A percentile compares a stretch with the other conserved stretches of the same genome.
Conservation (phyloP, 768 basidiomycete genomes). For the Sporobolomyces phaffii region DNA sequence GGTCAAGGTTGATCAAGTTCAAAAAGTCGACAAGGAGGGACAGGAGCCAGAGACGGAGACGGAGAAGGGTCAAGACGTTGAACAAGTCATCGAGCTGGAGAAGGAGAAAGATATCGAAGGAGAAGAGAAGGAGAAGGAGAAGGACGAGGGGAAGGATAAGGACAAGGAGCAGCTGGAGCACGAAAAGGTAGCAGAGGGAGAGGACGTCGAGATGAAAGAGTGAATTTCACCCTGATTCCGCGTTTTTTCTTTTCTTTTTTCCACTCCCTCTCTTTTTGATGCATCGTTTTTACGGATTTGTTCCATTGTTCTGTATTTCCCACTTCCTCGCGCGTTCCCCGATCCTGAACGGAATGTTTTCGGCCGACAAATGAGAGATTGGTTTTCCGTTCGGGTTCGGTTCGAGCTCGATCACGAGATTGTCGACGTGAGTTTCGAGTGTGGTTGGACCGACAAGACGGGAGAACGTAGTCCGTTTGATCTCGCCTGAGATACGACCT, state of each 20-base stretch:
- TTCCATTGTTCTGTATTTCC: neutral
- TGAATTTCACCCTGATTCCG: neutral
- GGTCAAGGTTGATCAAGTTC: too few relatives aligned
- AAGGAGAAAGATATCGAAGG: neutral
- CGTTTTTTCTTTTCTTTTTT: neutral
- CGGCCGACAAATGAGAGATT: too few relatives aligned
- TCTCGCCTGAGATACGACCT: too few relatives aligned
- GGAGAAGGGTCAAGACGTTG: neutral
- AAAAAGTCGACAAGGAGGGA: neutral
- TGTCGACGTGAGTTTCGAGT: too few relatives aligned
- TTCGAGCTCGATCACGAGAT: too few relatives aligned
- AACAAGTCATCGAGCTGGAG: neutral
- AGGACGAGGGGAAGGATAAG: neutral
- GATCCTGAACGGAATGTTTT: too few relatives aligned
- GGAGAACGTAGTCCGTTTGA: too few relatives aligned
- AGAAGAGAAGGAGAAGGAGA: neutral
- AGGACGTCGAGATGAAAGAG: conserved; percentile 29
- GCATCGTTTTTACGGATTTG: too few relatives aligned
- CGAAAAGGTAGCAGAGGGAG: neutral
- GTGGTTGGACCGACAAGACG: too few relatives aligned
- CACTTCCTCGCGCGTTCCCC: neutral
- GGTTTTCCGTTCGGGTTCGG: too few relatives aligned
- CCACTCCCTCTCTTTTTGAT: neutral
- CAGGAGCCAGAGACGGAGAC: neutral
- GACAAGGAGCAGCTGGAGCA: neutral